phyloP scores from a whole-genome alignment of 78 protist species.

The Chrysochromulina tobinii region DNA sequence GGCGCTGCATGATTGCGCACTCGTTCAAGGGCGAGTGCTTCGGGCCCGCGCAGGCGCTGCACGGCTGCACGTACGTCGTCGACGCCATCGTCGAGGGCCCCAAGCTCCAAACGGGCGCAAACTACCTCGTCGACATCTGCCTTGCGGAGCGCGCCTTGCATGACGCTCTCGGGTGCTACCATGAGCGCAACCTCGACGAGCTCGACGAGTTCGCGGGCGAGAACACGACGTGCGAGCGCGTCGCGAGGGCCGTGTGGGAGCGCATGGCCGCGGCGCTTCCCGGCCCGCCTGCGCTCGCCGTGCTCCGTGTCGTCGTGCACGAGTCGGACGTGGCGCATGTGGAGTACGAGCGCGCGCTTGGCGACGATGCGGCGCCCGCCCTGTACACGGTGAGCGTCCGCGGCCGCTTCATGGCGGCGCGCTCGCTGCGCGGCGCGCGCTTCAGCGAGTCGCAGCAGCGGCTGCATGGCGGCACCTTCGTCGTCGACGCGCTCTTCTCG shows the following conservation, averaged over 20 bases:
- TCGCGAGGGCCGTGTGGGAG: background rate
- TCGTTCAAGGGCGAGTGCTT: background rate
- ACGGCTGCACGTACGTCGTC: background rate
- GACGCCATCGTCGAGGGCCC: background rate
- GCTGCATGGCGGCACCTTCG: background rate
- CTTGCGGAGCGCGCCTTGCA: background rate
- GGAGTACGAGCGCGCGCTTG: background rate
- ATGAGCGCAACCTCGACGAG: background rate
- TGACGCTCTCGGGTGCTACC: background rate
- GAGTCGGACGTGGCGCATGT: background rate
- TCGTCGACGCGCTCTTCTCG: background rate
- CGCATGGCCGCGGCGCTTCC: background rate
- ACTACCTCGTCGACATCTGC: background rate
- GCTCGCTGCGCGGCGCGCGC: background rate
- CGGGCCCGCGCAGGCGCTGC: background rate
- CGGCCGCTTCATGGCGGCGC: constrained; percentile 8
- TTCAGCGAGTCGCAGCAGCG: background rate
- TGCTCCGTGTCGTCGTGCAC: background rate
- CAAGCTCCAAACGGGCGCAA: background rate
- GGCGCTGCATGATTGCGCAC: background rate
- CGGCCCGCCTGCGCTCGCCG: background rate
- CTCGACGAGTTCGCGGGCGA: background rate
- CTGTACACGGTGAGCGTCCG: background rate
- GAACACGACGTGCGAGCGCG: background rate
- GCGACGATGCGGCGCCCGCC: background rate